phyloP scores from a whole-genome alignment of 2,329 filamentous ascomycete genomes.

The Hirsutella minnesotensis region DNA sequence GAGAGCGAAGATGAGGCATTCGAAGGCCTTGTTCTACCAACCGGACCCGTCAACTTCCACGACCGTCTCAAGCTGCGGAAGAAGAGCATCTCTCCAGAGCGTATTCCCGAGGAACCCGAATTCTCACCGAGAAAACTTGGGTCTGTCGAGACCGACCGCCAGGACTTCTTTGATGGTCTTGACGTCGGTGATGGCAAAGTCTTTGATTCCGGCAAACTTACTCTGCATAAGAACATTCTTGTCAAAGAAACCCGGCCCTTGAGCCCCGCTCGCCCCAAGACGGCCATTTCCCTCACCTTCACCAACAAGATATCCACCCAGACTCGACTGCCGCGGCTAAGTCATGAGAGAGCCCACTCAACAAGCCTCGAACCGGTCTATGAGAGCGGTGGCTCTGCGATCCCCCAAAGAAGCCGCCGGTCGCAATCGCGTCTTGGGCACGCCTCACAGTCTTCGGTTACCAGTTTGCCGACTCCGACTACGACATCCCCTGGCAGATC shows the following conservation, averaged over 20 bases:
- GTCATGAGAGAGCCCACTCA: slow-evolving; percentile 59
- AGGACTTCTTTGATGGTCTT: slow-evolving; percentile 77
- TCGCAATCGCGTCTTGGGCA: slow-evolving; percentile 59
- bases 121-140: slow-evolving; percentile 18
- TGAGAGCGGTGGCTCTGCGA: slow-evolving; percentile 68
- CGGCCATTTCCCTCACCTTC: slow-evolving; percentile 80
- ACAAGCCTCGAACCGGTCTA: slow-evolving; percentile 79
- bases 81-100: slow-evolving; percentile 44
- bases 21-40: slow-evolving; percentile 76
- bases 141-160: slow-evolving; percentile 36
- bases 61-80: slow-evolving; percentile 65
- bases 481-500: slow-evolving; percentile 43
- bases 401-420: slow-evolving; percentile 43
- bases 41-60: slow-evolving; percentile 71
- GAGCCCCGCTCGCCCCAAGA: slow-evolving; percentile 60
- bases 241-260: slow-evolving; percentile 60
- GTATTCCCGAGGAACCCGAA: slow-evolving; percentile 26
- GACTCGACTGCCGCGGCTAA: slow-evolving; percentile 72
- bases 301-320: slow-evolving; percentile 58
- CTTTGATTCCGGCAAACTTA: slow-evolving; percentile 70
- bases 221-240: slow-evolving; percentile 83
- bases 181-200: slow-evolving; percentile 77
- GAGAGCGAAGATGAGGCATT: slow-evolving; percentile 93
- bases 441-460: slow-evolving; percentile 55
- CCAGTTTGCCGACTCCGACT: slow-evolving; percentile 49